A percentile compares a stretch with the other conserved stretches of the same genome.
Conservation (phyloP, 495 filamentous ascomycete species). For the Penicillium coffeae region DNA sequence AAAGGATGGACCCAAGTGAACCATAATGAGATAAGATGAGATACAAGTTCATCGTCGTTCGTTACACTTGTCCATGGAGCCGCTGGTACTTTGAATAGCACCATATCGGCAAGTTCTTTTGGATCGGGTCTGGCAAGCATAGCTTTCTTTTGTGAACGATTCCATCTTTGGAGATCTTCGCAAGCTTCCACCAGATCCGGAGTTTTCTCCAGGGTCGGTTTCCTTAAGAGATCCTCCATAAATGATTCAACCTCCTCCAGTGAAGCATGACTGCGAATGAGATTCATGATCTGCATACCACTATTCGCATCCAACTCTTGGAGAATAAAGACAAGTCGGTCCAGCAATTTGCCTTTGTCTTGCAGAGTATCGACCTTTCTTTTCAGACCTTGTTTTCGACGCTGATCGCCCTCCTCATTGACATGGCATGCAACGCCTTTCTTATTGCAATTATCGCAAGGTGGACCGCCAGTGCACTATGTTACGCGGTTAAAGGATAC, state of each 20-base stretch:
- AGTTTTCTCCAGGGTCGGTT: constrained; percentile 18
- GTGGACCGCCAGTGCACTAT: constrained; percentile 29
- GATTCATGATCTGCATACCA: constrained; percentile 24
- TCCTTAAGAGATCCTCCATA: constrained; percentile 25
- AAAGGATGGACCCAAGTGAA: constrained; percentile 44
- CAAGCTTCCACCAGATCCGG: constrained; percentile 21
- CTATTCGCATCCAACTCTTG: constrained; percentile 19
- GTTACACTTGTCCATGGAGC: constrained; percentile 46
- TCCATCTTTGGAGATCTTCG: neutral
- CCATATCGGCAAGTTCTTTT: neutral
- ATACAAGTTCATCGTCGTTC: constrained; percentile 44
- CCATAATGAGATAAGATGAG: constrained; percentile 43
- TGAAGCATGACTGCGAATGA: constrained; percentile 34
- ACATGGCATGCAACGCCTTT: constrained; percentile 26
- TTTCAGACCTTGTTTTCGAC: constrained; percentile 31
- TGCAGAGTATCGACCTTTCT: constrained; percentile 33
- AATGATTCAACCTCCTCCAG: constrained; percentile 29
- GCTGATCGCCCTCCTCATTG: constrained; percentile 30
- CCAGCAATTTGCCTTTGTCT: constrained; percentile 26
- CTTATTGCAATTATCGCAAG: constrained; percentile 33
- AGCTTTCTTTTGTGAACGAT: neutral
- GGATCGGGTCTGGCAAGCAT: neutral
- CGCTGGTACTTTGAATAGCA: constrained; percentile 26
- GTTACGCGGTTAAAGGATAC: neutral
- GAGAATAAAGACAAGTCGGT: constrained; percentile 24